Evolutionary conservation across 2,329 filamentous ascomycete genomes (phyloP), one percentile per base, ranked within the genome.

Genomic region (Ceratocystis variospora): DNA sequence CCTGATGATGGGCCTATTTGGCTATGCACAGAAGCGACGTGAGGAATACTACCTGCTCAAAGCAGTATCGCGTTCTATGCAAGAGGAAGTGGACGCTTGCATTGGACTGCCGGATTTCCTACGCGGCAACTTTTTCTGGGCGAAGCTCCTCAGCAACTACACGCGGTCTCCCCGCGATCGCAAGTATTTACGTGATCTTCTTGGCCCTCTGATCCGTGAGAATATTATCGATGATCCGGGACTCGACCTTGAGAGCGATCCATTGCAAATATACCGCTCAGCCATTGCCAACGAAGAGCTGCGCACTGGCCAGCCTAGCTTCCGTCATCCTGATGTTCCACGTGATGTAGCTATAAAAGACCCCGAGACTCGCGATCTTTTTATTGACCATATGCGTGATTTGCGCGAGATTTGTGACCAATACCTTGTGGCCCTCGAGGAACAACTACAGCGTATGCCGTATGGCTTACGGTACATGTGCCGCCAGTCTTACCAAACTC

Each of bases 251-350:
- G 94, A 99, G 76, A 96, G 93, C 74, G 94, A 99, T 73, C 94
- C 94, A 0, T 87, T 97, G 79, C 93, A 97, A 71, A 99, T 99
- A 67, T 97, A 99, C 76, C 85, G 89, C 53, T 94, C 91, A 4
- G 87, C 90, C 15, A 95, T 99, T 77, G 97, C 95, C 77, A 96
- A 99, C 71, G 93, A 97, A 75, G 94, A 99, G 76, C 84, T 99
- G 28, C 87, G 90, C 19, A 99, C 94, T 0, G 94, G 94, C 3
- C 85, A 86, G 70, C 85, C 90, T 22, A 96, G 92, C 74, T 83
- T 83, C 62, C 83, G 94, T 69, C 88, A 86, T 44, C 84, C 90
- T 15, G 91, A 96, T 70, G 87, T 99, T 44, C 88, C 90, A 0
- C 85, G 92, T 69, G 94, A 99, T 74, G 82, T 95, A 71, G 94